Conservation (phyloP, 2,329 filamentous ascomycete species). For the Triangularia setosa region DNA sequence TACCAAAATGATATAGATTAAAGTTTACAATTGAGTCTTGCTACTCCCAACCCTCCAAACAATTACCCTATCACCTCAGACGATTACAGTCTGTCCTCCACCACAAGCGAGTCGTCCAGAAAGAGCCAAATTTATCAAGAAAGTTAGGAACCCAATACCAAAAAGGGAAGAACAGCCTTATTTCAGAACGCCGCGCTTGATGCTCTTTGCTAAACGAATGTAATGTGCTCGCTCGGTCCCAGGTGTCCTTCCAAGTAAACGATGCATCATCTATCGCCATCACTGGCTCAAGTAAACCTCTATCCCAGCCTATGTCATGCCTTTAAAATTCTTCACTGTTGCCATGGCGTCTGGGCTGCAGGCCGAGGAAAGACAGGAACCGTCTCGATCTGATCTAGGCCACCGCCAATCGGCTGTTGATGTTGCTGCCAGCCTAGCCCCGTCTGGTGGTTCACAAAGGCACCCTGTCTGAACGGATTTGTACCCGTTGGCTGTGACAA, state of each 20-base stretch:
- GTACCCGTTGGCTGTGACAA: constrained; percentile 80
- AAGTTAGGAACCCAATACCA: constrained; percentile 11
- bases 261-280: too few species aligned
- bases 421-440: constrained; percentile 84
- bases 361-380: constrained; percentile 83
- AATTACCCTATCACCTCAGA: too few species aligned
- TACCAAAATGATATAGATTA: constrained; percentile 19
- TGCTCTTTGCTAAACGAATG: constrained; percentile 20
- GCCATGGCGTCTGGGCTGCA: constrained; percentile 59
- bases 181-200: constrained; percentile 24
- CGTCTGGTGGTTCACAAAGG: constrained; percentile 84
- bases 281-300: not conserved
- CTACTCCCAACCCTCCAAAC: not conserved
- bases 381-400: constrained; percentile 73
- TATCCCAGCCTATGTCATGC: not conserved
- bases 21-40: constrained; percentile 5
- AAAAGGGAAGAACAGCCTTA: constrained; percentile 16
- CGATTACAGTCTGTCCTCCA: too few species aligned
- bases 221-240: not conserved
- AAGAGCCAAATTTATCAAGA: not conserved
- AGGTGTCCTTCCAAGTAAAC: too few species aligned
- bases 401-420: constrained; percentile 75
- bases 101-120: not conserved
- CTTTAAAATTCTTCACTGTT: constrained; percentile 37
- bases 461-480: constrained; percentile 90